A percentile compares a stretch with the other conserved stretches of the same genome.
phyloP scores from a whole-genome alignment of 179 eudicot species.

The Patellifolia procumbens region DNA sequence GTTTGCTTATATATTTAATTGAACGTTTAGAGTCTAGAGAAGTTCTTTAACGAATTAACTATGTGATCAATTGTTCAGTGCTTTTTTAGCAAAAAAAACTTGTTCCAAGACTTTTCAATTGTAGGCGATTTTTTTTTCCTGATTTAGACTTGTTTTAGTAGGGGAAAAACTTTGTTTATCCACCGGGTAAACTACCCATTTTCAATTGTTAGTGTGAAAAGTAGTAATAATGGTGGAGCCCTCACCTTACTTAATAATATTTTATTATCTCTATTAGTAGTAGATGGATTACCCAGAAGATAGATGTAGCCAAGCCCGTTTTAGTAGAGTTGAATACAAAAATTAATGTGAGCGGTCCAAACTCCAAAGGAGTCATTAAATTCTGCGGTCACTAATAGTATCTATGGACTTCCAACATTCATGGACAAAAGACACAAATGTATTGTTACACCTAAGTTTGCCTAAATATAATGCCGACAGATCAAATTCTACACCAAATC shows the following conservation, averaged over 20 bases:
- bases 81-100: too few relatives aligned
- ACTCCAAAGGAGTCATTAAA: conserved; percentile 2
- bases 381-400: neutral
- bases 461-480: neutral
- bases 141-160: neutral
- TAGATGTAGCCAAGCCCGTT: too few relatives aligned
- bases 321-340: neutral
- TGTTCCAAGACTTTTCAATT: neutral
- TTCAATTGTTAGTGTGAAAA: too few relatives aligned
- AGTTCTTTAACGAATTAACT: too few relatives aligned
- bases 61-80: too few relatives aligned
- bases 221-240: too few relatives aligned
- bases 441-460: neutral
- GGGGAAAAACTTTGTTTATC: too few relatives aligned
- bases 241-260: too few relatives aligned
- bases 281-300: too few relatives aligned
- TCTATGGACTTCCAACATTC: conserved; percentile 13
- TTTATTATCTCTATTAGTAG: too few relatives aligned
- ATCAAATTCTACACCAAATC: conserved; percentile 1
- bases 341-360: neutral
- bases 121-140: neutral
- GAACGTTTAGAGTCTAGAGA: neutral
- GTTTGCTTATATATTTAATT: neutral
- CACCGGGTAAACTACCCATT: too few relatives aligned
- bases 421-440: conserved; percentile 16